phyloP scores from a whole-genome alignment of 441 rosid genomes.

The Erodium texanum region DNA sequence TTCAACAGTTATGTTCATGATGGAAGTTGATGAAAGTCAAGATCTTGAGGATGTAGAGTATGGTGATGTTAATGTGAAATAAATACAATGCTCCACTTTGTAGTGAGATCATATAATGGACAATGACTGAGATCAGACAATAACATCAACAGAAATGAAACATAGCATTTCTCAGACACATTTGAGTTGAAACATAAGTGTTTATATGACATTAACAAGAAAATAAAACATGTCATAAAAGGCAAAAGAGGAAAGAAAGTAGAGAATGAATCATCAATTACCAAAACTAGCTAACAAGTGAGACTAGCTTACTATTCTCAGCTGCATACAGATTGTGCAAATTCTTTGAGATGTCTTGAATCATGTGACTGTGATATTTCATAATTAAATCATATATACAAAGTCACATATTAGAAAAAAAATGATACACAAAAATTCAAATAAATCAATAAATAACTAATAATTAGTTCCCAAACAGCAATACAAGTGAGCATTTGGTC shows the following conservation, averaged over 20 bases:
- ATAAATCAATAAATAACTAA: too few relatives aligned
- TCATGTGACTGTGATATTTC: background rate
- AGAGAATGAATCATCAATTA: background rate
- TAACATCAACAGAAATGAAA: too few relatives aligned
- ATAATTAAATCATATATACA: too few relatives aligned
- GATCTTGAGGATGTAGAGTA: background rate
- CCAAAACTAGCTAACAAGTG: background rate
- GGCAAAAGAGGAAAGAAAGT: background rate
- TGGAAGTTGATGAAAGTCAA: background rate
- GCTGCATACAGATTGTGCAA: background rate
- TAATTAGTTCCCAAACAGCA: too few relatives aligned
- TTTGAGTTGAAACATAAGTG: background rate
- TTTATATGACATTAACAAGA: background rate
- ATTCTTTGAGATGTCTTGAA: background rate
- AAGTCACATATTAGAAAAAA: too few relatives aligned
- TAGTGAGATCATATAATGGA: background rate
- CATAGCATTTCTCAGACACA: too few relatives aligned
- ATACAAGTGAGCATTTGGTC: slow-evolving; percentile 42
- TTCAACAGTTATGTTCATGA: too few relatives aligned
- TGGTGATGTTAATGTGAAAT: background rate
- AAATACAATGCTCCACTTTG: background rate
- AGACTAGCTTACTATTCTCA: background rate
- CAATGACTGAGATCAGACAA: too few relatives aligned
- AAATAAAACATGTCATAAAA: background rate
- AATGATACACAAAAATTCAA: background rate